Conservation (phyloP, 1,139 yeast genomes). For the Kodamaea arcana region DNA sequence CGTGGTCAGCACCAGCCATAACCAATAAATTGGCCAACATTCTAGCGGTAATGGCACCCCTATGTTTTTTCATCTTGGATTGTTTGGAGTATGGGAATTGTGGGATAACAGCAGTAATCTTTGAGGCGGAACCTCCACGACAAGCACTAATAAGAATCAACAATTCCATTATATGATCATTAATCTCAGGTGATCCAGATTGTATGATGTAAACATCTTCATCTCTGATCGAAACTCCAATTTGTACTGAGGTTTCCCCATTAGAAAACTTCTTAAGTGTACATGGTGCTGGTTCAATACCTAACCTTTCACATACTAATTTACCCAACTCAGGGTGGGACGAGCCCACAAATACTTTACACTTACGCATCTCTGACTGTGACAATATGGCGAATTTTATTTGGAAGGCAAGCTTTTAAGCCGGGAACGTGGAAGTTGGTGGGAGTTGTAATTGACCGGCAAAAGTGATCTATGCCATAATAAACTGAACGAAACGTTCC, state of each 20-base stretch:
- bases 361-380: conserved; percentile 72
- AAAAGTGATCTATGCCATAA: no score
- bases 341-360: conserved; percentile 93
- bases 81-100: conserved; percentile 97
- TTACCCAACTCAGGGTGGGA: conserved; percentile 94
- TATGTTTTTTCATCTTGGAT: conserved; percentile 94
- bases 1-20: conserved; percentile 99
- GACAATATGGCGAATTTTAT: no score
- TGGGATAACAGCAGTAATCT: conserved; percentile 95
- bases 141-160: conserved; percentile 91
- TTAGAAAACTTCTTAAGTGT: conserved; percentile 87
- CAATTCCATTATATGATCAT: conserved; percentile 95
- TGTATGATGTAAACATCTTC: conserved; percentile 96
- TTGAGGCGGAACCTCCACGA: conserved; percentile 94
- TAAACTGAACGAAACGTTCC: no score
- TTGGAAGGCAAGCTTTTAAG: no score
- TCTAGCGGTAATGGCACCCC: conserved; percentile 99
- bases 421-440: no score
- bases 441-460: no score
- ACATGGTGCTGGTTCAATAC: conserved; percentile 95
- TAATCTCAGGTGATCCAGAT: conserved; percentile 83
- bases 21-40: conserved; percentile 93
- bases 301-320: conserved; percentile 83
- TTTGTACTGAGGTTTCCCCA: conserved; percentile 96
- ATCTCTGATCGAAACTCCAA: conserved; percentile 91